Conservation (phyloP, 2,329 filamentous ascomycete genomes). For the Monilinia fructigena region DNA sequence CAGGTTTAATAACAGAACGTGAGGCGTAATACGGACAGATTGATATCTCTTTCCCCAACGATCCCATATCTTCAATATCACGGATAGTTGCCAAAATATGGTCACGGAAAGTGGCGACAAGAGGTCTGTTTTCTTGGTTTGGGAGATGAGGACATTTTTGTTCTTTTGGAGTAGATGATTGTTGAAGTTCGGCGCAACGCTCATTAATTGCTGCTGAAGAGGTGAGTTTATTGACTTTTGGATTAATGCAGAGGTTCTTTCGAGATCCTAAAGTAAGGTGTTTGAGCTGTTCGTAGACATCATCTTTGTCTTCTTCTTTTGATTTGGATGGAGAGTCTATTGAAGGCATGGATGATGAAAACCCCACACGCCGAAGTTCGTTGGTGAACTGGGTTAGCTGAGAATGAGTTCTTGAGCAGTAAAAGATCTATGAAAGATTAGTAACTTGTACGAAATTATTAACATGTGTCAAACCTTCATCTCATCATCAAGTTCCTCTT, state of each 20-base stretch:
- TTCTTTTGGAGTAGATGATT: conserved; percentile 59
- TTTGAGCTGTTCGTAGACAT: conserved; percentile 56
- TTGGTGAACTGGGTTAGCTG: conserved; percentile 69
- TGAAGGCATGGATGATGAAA: conserved; percentile 57
- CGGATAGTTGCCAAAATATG: conserved; percentile 78
- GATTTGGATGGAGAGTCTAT: conserved; percentile 39
- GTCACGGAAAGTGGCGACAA: conserved; percentile 81
- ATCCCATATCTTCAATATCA: conserved; percentile 88
- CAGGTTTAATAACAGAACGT: conserved; percentile 73
- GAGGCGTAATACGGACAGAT: conserved; percentile 98
- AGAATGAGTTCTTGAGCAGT: conserved; percentile 72
- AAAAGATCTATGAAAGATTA: conserved; percentile 53
- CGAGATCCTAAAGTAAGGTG: conserved; percentile 68
- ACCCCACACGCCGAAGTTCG: conserved; percentile 61
- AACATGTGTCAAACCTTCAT: conserved; percentile 46
- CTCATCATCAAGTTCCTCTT: conserved; percentile 55
- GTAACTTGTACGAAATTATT: neutral
- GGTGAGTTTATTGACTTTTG: conserved; percentile 68
- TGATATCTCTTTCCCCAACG: conserved; percentile 72
- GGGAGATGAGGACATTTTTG: conserved; percentile 76
- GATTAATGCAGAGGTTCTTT: conserved; percentile 81
- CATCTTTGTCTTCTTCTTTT: conserved; percentile 19
- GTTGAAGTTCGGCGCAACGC: conserved; percentile 84
- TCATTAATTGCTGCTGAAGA: conserved; percentile 86
- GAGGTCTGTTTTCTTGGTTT: conserved; percentile 68